Percentiles rank a stretch among this genome's conserved stretches.
These are phyloP conservation scores for Paecilomyces sp. DNA, from an alignment of 2,329 filamentous ascomycete species.

Conservation along the genomic window DNA sequence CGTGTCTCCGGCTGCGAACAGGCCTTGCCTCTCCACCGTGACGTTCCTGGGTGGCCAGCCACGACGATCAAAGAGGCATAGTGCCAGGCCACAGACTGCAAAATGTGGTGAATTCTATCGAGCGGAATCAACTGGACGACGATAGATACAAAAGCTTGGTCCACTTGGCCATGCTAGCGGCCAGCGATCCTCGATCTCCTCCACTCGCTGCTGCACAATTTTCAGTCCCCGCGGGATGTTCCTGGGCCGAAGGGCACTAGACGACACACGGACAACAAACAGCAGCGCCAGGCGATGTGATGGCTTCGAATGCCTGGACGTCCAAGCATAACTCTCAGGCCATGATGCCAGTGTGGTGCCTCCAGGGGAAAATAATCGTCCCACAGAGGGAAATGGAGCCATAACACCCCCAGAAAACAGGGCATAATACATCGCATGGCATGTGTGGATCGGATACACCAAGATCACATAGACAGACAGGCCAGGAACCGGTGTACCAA, in stretches of 20 bases:
- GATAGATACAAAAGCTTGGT: neutral
- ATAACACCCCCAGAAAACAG: too few relatives aligned
- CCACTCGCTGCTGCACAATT: neutral
- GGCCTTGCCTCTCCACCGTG: neutral
- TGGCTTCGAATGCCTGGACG: neutral
- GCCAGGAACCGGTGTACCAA: neutral
- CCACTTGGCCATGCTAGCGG: neutral
- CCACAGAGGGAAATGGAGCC: too few relatives aligned
- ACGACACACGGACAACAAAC: neutral
- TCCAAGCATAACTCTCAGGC: too few relatives aligned
- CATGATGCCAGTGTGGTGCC: too few relatives aligned
- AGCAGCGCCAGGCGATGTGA: neutral
- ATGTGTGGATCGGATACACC: too few relatives aligned
- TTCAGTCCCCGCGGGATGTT: neutral
- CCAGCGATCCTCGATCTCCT: neutral
- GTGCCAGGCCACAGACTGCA: neutral
- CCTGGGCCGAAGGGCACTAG: neutral
- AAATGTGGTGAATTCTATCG: neutral
- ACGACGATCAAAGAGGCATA: neutral
- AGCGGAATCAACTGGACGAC: neutral
- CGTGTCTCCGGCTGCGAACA: neutral
- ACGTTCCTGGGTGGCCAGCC: neutral
- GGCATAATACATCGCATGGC: too few relatives aligned
- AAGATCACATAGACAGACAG: neutral
- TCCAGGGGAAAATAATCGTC: neutral